phyloP scores from a whole-genome alignment of 2,329 filamentous ascomycete genomes.

The Clonostachys byssicola region DNA sequence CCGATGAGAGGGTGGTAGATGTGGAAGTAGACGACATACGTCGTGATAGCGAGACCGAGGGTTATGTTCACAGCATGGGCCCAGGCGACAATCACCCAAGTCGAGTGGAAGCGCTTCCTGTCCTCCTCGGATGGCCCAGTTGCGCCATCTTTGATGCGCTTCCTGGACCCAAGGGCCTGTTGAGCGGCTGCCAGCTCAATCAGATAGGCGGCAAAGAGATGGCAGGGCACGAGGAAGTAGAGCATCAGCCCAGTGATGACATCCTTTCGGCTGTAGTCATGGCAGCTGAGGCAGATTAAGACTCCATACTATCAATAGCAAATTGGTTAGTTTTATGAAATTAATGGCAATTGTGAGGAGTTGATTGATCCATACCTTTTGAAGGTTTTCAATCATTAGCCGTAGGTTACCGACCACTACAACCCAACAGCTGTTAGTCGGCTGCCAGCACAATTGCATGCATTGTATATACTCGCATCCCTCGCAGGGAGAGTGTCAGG shows the following conservation, averaged over 20 bases:
- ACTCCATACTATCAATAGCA: slow-evolving; percentile 75
- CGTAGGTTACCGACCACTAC: slow-evolving; percentile 88
- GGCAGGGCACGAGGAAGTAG: slow-evolving; percentile 84
- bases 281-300: slow-evolving; percentile 84
- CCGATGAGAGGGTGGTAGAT: slow-evolving; percentile 94
- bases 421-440: not conserved
- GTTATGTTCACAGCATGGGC: slow-evolving; percentile 82
- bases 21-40: slow-evolving; percentile 81
- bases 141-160: slow-evolving; percentile 45
- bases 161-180: slow-evolving; percentile 68
- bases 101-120: slow-evolving; percentile 62
- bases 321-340: slow-evolving; percentile 2
- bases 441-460: not conserved
- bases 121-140: slow-evolving; percentile 49
- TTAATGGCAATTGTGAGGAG: not conserved
- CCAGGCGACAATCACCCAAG: slow-evolving; percentile 77
- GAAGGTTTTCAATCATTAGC: slow-evolving; percentile 93
- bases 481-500: not conserved
- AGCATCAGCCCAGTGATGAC: slow-evolving; percentile 70
- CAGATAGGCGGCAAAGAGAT: slow-evolving; percentile 84
- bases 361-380: slow-evolving; percentile 58
- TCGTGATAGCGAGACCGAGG: slow-evolving; percentile 74
- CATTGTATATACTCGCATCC: slow-evolving; percentile 6
- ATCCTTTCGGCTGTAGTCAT: slow-evolving; percentile 80
- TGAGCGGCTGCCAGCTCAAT: slow-evolving; percentile 82